Percentiles rank a stretch among this genome's conserved stretches.
Conservation (phyloP, 495 filamentous ascomycete genomes). For the Amphirosellinia nigrospora region DNA sequence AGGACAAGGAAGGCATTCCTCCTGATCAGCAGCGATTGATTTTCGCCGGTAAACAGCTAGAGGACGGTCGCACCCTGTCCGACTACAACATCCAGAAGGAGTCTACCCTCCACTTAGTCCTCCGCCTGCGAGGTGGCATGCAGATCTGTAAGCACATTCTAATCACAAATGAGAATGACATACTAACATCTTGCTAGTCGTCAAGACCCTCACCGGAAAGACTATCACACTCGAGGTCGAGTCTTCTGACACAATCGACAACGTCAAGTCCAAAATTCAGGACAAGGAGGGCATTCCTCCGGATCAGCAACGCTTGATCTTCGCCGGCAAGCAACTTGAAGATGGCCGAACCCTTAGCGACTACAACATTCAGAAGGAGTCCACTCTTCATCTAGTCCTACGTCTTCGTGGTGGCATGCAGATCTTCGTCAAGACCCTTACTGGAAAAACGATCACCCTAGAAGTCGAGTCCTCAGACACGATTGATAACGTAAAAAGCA, state of each 20-base stretch:
- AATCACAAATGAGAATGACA: constrained; percentile 3
- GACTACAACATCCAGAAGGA: constrained; percentile 99
- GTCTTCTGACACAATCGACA: constrained; percentile 95
- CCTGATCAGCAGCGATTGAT: constrained; percentile 98
- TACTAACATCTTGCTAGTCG: constrained; percentile 56
- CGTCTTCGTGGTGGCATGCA: constrained; percentile 99
- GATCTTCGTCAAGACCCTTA: constrained; percentile 82
- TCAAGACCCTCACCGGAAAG: constrained; percentile 94
- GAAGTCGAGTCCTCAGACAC: constrained; percentile 92
- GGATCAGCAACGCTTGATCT: constrained; percentile 93
- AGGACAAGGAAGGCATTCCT: constrained; percentile 99
- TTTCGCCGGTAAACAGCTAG: constrained; percentile 97
- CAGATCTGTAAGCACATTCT: constrained; percentile 77
- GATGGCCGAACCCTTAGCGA: constrained; percentile 83
- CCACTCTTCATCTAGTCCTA: constrained; percentile 92
- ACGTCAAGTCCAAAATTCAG: constrained; percentile 81
- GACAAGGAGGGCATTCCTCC: constrained; percentile 97
- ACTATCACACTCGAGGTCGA: constrained; percentile 99
- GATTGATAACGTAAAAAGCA: constrained; percentile 92
- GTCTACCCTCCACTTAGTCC: constrained; percentile 92
- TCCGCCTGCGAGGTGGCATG: constrained; percentile 98
- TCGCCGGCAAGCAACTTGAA: constrained; percentile 95
- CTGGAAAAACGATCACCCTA: constrained; percentile 92
- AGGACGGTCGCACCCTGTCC: constrained; percentile 93
- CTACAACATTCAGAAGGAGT: constrained; percentile 99